These are phyloP conservation scores for Skeletonema grethae DNA, from an alignment of 108 stramenopile genomes.

Conservation along the genomic window DNA sequence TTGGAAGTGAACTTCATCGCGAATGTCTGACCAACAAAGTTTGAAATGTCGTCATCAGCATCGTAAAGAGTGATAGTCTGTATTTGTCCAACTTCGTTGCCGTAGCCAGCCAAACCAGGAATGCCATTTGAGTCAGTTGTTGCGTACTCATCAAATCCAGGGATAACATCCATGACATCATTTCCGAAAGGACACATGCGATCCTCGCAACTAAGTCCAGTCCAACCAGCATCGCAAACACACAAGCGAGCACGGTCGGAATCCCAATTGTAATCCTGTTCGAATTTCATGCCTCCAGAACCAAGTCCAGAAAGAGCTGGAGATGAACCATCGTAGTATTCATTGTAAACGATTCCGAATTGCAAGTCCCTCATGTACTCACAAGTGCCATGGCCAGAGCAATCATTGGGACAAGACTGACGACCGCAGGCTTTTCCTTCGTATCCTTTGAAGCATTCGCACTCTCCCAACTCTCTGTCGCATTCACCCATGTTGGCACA, in stretches of 20 bases:
- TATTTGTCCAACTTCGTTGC: conserved; percentile 46
- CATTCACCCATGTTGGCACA: conserved; percentile 77
- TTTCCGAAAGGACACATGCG: conserved; percentile 76
- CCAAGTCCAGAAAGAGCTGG: conserved; percentile 51
- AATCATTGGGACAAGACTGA: conserved; percentile 61
- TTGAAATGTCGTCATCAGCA: conserved; percentile 34
- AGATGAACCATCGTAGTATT: conserved; percentile 56
- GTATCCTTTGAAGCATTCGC: conserved; percentile 61
- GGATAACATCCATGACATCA: conserved; percentile 69
- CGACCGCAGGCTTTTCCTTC: conserved; percentile 61
- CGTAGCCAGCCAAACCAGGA: conserved; percentile 30
- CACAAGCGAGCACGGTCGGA: conserved; percentile 67
- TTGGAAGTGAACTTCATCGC: conserved; percentile 65
- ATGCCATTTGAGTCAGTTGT: neutral
- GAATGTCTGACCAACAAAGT: conserved; percentile 50
- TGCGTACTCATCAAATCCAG: conserved; percentile 38
- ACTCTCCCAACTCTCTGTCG: conserved; percentile 58
- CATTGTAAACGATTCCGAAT: conserved; percentile 50
- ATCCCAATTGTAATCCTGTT: conserved; percentile 58
- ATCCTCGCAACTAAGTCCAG: conserved; percentile 64
- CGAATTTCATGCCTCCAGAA: conserved; percentile 36
- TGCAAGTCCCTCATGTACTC: conserved; percentile 60
- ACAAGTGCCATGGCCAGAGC: conserved; percentile 65
- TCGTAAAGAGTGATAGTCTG: conserved; percentile 57
- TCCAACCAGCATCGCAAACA: conserved; percentile 74